These are phyloP conservation scores for Malassezia psittaci DNA, from an alignment of 1,284 basidiomycete genomes.

Conservation along the genomic window DNA sequence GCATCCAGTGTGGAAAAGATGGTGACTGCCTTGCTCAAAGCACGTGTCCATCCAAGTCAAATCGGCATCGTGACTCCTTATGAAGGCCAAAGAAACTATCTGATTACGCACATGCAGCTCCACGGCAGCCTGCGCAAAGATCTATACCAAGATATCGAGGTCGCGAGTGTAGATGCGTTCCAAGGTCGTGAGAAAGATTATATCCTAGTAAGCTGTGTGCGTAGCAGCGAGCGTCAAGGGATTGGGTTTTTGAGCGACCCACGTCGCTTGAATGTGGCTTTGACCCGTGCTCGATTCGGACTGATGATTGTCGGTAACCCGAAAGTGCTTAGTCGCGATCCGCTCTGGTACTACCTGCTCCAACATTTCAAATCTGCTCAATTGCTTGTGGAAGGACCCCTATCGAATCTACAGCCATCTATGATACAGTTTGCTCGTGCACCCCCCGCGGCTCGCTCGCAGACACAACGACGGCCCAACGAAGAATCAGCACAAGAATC, in stretches of 20 bases:
- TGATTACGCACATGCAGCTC: slow-evolving; percentile 99
- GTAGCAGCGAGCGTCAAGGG: slow-evolving; percentile 97
- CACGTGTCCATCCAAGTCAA: slow-evolving; percentile 84
- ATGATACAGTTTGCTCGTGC: slow-evolving; percentile 86
- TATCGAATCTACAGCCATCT: slow-evolving; percentile 89
- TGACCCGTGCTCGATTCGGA: slow-evolving; percentile 94
- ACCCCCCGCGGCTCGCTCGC: slow-evolving; percentile 54
- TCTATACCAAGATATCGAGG: slow-evolving; percentile 96
- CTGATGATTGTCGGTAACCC: slow-evolving; percentile 96
- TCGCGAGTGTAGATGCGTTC: slow-evolving; percentile 97
- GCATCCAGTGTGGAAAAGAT: slow-evolving; percentile 99
- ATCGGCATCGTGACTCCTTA: slow-evolving; percentile 99
- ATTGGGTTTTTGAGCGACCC: slow-evolving; percentile 99
- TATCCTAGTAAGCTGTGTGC: slow-evolving; percentile 95
- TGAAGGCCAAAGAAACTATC: slow-evolving; percentile 96
- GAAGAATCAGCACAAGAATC: too few species aligned
- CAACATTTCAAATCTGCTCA: slow-evolving; percentile 97
- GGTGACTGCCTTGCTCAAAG: slow-evolving; percentile 98
- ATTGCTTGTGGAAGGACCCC: slow-evolving; percentile 85
- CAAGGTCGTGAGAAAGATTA: slow-evolving; percentile 99
- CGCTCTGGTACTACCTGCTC: slow-evolving; percentile 89
- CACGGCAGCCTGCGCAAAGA: slow-evolving; percentile 97
- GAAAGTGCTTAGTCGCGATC: slow-evolving; percentile 84
- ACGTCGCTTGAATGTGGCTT: slow-evolving; percentile 85
- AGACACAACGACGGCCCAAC: slow-evolving; percentile 52